These are phyloP conservation scores for Calocybe gangraenosa DNA, from an alignment of 768 basidiomycete species.

Conservation along the genomic window DNA sequence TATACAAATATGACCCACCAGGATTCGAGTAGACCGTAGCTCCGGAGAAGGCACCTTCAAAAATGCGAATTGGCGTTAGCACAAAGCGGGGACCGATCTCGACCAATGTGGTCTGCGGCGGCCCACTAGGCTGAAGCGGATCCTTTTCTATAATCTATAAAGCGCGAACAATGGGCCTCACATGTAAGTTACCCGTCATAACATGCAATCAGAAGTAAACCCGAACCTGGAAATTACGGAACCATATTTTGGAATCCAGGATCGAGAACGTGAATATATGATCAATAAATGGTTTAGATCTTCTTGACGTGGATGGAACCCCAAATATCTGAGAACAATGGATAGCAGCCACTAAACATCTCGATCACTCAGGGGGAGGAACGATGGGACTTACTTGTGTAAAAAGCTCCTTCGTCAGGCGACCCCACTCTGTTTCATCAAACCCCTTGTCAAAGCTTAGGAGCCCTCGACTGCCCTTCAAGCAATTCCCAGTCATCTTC, in stretches of 20 bases:
- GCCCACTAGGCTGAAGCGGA: slow-evolving; percentile 80
- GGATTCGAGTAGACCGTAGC: slow-evolving; percentile 95
- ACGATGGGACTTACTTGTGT: slow-evolving; percentile 64
- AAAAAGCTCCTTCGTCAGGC: slow-evolving; percentile 87
- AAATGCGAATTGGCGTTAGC: slow-evolving; percentile 94
- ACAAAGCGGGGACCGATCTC: slow-evolving; percentile 99
- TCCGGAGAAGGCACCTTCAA: slow-evolving; percentile 95
- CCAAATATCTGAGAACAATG: slow-evolving; percentile 75
- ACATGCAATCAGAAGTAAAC: neutral
- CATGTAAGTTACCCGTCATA: neutral
- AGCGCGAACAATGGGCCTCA: slow-evolving; percentile 13
- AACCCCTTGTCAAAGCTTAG: slow-evolving; percentile 90
- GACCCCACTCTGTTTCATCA: slow-evolving; percentile 84
- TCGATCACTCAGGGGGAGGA: neutral
- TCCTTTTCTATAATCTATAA: slow-evolving; percentile 92
- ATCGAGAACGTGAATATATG: slow-evolving; percentile 96
- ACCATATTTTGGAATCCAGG: slow-evolving; percentile 96
- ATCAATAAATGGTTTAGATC: slow-evolving; percentile 96
- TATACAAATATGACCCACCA: slow-evolving; percentile 42
- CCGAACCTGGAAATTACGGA: slow-evolving; percentile 94
- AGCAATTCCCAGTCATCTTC: slow-evolving; percentile 98
- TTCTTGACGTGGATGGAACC: slow-evolving; percentile 86
- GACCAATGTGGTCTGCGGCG: slow-evolving; percentile 81
- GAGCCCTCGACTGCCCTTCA: slow-evolving; percentile 91
- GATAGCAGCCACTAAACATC: neutral